Evolutionary conservation across 2,329 filamentous ascomycete species (phyloP), one percentile per base, ranked within the genome.

Genomic region (Stagonosporopsis rhizophila): DNA sequence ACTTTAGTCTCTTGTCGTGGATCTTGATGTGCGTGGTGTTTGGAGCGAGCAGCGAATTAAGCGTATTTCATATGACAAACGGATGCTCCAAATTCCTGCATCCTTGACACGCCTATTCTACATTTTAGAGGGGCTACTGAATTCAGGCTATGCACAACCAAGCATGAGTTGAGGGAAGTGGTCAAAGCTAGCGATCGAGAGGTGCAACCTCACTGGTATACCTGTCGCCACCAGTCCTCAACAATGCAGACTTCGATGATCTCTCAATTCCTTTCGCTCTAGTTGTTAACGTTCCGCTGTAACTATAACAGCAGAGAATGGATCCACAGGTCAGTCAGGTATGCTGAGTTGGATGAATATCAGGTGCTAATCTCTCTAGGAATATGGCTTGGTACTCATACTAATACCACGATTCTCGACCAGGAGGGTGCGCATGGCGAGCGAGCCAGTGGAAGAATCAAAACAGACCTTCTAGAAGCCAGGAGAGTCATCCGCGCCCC

Each of bases 351-450:
- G 27, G 4, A 11, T 8, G 12, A 12, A 28, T 8, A 4, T 3
- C 9, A 28, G 8, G 27, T 12, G 8, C 27, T 28, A 11, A 28
- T 12, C 1, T 12, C 11, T 11, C 12, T 28, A 28, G 81, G 83
- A 64, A 66, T 83, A 15, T 84, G 82, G 81, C 74, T 79, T 0
- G 81, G 81, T 1, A 80, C 77, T 0, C 82, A 83, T 60, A 56
- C 56, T 28, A 45, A 67, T n/a, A 76, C 76, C 19, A 77, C 67
- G 2, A 64, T 73, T 35, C 64, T 65, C 6, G 71, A 74, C 20
- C 70, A 74, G 54, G 65, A 70, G 40, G 69, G 69, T 27, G 57
- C 84, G 86, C 68, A 71, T 22, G 70, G 70, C 4, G 68, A 73
- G 15, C 61, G 70, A 11, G 69, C 69, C 0, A 72, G 69, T 19